Evolutionary conservation across 352 stramenopile genomes (phyloP).

Genomic region (Phytophthora brassicae): DNA sequence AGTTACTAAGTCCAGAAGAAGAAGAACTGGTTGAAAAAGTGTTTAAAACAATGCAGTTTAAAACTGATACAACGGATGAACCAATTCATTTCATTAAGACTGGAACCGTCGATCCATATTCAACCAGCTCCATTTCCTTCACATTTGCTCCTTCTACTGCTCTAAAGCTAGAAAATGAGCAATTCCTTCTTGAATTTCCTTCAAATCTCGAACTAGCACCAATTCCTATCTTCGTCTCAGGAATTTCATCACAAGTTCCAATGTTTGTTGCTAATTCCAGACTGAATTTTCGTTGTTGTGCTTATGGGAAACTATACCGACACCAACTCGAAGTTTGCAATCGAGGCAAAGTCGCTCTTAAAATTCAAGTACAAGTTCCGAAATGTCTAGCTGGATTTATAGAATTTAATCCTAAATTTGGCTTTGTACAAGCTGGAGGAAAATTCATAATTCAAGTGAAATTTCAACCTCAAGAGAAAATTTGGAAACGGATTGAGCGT

Average conservation of each 20-base stretch:
- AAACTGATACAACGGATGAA: slow-evolving; percentile 41
- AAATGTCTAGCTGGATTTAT: slow-evolving; percentile 58
- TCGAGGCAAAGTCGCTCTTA: slow-evolving; percentile 86
- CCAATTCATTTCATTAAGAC: slow-evolving; percentile 41
- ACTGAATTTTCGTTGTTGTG: slow-evolving; percentile 85
- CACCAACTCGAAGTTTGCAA: slow-evolving; percentile 82
- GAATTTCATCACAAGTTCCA: slow-evolving; percentile 39
- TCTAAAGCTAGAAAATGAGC: slow-evolving; percentile 34
- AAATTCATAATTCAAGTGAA: slow-evolving; percentile 70
- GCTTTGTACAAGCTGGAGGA: slow-evolving; percentile 75
- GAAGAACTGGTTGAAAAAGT: slow-evolving; percentile 32
- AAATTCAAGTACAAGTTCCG: slow-evolving; percentile 75
- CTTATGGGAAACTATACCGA: slow-evolving; percentile 88
- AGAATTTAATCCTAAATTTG: slow-evolving; percentile 84
- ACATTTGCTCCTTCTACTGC: slow-evolving; percentile 56
- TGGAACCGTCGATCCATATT: slow-evolving; percentile 58
- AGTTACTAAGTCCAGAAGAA: slow-evolving; percentile 34
- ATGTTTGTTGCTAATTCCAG: slow-evolving; percentile 38
- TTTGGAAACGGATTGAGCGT: slow-evolving; percentile 48
- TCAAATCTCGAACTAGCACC: slow-evolving; percentile 10
- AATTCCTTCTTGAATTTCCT: slow-evolving; percentile 46
- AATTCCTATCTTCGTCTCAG: slow-evolving; percentile 22
- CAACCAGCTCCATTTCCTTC: slow-evolving; percentile 45
- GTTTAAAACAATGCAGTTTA: slow-evolving; percentile 34
- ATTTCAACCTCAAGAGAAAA: slow-evolving; percentile 54